Base-by-base conservation (phyloP, 202 grass and related monocot genomes). In the Eragrostis tef region DNA sequence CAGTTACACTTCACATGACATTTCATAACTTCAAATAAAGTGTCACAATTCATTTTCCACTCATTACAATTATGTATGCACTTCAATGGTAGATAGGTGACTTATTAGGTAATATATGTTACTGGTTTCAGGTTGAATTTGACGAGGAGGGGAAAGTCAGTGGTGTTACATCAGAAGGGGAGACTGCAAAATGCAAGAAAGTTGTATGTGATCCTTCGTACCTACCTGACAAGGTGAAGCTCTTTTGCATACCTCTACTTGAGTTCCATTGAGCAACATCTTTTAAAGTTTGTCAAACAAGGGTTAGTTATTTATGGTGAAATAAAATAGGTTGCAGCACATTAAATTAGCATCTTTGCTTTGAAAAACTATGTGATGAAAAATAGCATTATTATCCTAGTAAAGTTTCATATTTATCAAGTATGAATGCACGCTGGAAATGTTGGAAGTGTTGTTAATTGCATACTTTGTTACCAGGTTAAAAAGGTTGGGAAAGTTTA, bases 161-260 rank as follows among this genome's bases (percentile, higher is more conserved):
- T 85, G 92, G 94, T 84, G 94, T 98, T 42, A 93, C 86, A 17
- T 98, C 90, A 22, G 92, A 94, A 88, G 94, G 92, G 9, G 86
- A 93, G 66, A 98, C 94, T 66, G 94, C 94, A 29, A 90, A 83
- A 81, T 93, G 92, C 73, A 98, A 94, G 61, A 94, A 94, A 34
- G 90, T 98, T 83, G 94, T 98, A 11, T 98, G 94, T 84, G 94
- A 98, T 64, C 94, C 94, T 11, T 94, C 94, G 9, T 98, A 98
- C 73, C 50, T 98, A 65, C 84, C 92, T 16, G 75, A 89, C n/a
- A 98, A 94, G 92, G 94, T 98, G 85, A 57, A 70, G 25, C 25
- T 7, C 42, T 73, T 70, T 71, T 46, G n/a, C 9, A 58, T 24
- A 52, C 44, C 21, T 21, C 11, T 14, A 20, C 31, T 64, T 48